Conservation (phyloP, 2,329 filamentous ascomycete species). For the Penicillium sclerotiorum region DNA sequence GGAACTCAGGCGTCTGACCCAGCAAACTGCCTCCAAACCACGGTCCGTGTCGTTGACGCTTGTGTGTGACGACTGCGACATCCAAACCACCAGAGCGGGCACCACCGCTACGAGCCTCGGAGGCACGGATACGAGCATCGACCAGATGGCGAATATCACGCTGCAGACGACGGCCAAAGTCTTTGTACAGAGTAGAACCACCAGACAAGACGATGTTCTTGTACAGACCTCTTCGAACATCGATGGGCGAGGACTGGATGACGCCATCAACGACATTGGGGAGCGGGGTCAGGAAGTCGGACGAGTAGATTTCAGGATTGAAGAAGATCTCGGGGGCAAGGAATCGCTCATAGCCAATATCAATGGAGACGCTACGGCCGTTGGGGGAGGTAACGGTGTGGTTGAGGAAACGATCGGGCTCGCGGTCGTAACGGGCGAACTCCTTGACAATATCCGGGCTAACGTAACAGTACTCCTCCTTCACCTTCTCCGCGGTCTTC, state of each 20-base stretch:
- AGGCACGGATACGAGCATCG: conserved; percentile 87
- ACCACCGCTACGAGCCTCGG: conserved; percentile 86
- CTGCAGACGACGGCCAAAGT: conserved; percentile 94
- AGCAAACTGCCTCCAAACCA: conserved; percentile 98
- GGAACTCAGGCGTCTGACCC: conserved; percentile 96
- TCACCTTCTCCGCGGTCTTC: conserved; percentile 97
- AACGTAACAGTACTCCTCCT: conserved; percentile 98
- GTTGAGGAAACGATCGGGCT: conserved; percentile 87
- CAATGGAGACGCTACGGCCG: conserved; percentile 80
- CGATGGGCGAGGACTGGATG: conserved; percentile 96
- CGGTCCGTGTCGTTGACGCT: conserved; percentile 93
- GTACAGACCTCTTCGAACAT: conserved; percentile 94
- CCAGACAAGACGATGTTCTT: conserved; percentile 99
- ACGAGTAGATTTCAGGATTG: conserved; percentile 99
- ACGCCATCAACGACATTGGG: conserved; percentile 93
- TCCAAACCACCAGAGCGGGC: conserved; percentile 93
- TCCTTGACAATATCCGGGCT: conserved; percentile 99
- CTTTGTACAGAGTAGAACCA: conserved; percentile 96
- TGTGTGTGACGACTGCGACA: conserved; percentile 96
- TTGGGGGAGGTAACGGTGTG: conserved; percentile 85
- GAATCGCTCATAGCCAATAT: conserved; percentile 97
- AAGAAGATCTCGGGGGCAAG: conserved; percentile 99
- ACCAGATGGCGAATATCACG: conserved; percentile 96
- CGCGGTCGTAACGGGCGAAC: conserved; percentile 89
- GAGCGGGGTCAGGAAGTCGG: conserved; percentile 94